Evolutionary conservation across 805 yeast species (phyloP).

Genomic region (Ogataea populi-albae): DNA sequence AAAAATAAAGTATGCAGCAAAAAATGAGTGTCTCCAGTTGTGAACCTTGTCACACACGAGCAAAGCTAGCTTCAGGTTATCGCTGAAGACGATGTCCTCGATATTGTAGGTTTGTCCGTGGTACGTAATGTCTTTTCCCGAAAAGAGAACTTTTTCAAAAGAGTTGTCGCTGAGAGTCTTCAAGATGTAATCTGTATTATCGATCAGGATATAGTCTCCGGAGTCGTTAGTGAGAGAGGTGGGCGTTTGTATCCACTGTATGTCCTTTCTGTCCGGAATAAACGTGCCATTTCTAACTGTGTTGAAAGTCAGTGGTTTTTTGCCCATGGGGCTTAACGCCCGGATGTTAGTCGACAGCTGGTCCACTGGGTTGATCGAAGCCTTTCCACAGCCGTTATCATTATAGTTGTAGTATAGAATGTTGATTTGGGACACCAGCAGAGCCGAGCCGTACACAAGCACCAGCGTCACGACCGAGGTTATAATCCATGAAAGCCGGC

Average conservation of each 20-base stretch:
- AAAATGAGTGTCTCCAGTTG: slow-evolving; percentile 73
- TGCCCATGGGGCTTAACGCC: no score
- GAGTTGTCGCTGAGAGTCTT: slow-evolving; percentile 47
- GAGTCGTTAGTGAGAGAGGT: slow-evolving; percentile 50
- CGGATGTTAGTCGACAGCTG: no score
- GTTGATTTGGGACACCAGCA: slow-evolving; percentile 22
- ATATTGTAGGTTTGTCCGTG: slow-evolving; percentile 43
- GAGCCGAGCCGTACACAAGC: slow-evolving; percentile 24
- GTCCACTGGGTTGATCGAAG: no score
- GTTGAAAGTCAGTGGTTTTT: slow-evolving; percentile 37
- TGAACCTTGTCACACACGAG: slow-evolving; percentile 59
- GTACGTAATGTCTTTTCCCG: slow-evolving; percentile 44
- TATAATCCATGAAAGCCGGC: no score
- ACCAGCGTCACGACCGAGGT: slow-evolving; percentile 10
- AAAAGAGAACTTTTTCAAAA: slow-evolving; percentile 46
- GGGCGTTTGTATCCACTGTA: slow-evolving; percentile 69
- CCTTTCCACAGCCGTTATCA: no score
- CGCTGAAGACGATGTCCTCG: slow-evolving; percentile 59
- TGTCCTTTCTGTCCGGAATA: slow-evolving; percentile 45
- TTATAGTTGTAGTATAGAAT: slow-evolving; percentile 14
- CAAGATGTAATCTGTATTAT: slow-evolving; percentile 48
- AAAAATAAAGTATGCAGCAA: slow-evolving; percentile 59
- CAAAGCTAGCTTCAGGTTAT: slow-evolving; percentile 57
- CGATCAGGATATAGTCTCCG: slow-evolving; percentile 62
- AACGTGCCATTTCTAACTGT: slow-evolving; percentile 56